Evolutionary conservation across 805 yeast species (phyloP).

Genomic region (Ogataea polymorpha): DNA sequence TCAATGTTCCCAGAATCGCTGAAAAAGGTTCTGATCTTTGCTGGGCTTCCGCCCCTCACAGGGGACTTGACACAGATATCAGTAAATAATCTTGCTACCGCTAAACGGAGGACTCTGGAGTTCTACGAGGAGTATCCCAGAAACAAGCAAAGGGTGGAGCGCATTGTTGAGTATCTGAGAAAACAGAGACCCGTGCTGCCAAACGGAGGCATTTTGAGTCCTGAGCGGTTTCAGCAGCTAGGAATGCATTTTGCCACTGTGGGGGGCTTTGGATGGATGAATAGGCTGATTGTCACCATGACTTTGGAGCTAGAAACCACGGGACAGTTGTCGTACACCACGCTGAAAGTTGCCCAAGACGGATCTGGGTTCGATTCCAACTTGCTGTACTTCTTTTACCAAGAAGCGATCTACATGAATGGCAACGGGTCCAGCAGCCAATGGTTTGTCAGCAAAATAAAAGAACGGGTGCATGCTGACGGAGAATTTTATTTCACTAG

Average conservation of each 20-base stretch:
- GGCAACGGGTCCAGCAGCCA: conserved; percentile 34
- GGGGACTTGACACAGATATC: conserved; percentile 46
- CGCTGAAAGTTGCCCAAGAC: conserved; percentile 35
- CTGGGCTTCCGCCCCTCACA: conserved; percentile 57
- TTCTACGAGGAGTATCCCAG: conserved; percentile 48
- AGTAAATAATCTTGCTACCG: conserved; percentile 42
- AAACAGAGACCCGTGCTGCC: conserved; percentile 39
- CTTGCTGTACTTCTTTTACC: conserved; percentile 51
- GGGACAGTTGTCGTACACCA: conserved; percentile 38
- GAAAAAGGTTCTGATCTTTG: conserved; percentile 46
- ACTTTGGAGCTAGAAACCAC: conserved; percentile 36
- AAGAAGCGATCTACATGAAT: conserved; percentile 57
- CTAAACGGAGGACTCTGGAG: conserved; percentile 45
- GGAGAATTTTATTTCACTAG: conserved; percentile 33
- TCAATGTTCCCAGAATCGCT: conserved; percentile 42
- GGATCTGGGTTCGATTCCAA: conserved; percentile 49
- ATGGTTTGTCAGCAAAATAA: conserved; percentile 49
- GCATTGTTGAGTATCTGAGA: conserved; percentile 35
- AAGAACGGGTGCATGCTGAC: conserved; percentile 18
- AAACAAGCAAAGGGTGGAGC: conserved; percentile 39
- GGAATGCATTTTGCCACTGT: conserved; percentile 50
- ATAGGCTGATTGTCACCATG: conserved; percentile 41
- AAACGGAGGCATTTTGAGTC: conserved; percentile 47
- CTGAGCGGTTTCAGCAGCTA: conserved; percentile 50
- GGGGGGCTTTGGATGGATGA: conserved; percentile 49